phyloP scores from a whole-genome alignment of 1,139 yeast species.

The Scheffersomyces quercinus region DNA sequence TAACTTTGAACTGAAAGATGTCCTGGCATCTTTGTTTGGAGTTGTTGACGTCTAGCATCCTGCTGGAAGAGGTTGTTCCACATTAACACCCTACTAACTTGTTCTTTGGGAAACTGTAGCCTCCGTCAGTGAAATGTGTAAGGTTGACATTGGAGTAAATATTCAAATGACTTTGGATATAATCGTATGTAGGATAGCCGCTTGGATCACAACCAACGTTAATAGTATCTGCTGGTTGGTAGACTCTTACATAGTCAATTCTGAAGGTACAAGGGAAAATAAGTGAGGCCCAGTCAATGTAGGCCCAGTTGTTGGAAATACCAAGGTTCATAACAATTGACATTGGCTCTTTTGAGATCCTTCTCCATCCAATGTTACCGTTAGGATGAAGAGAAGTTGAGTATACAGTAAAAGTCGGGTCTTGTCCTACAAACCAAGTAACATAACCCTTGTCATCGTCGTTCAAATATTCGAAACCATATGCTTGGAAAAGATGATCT shows the following conservation, averaged over 20 bases:
- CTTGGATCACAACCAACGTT: conserved; percentile 74
- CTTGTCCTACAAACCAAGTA: conserved; percentile 78
- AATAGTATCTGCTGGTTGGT: conserved; percentile 60
- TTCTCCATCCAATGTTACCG: conserved; percentile 79
- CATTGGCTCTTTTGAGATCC: conserved; percentile 85
- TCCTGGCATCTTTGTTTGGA: no score
- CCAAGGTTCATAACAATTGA: conserved; percentile 76
- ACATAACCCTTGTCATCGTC: conserved; percentile 69
- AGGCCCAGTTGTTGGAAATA: conserved; percentile 78
- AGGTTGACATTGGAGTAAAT: conserved; percentile 65
- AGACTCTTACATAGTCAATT: conserved; percentile 75
- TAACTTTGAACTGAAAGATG: no score
- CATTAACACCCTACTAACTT: conserved; percentile 25
- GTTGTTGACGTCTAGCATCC: no score
- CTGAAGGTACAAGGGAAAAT: conserved; percentile 67
- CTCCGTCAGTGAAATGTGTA: conserved; percentile 68
- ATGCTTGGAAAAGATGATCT: conserved; percentile 58
- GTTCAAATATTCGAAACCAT: conserved; percentile 74
- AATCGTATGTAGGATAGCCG: conserved; percentile 71
- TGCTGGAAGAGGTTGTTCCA: no score
- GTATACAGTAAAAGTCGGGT: conserved; percentile 62
- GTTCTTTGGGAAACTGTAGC: conserved; percentile 62
- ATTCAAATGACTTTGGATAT: conserved; percentile 61
- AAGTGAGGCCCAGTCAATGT: conserved; percentile 74
- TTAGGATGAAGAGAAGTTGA: conserved; percentile 72